These are phyloP conservation scores for Sclerotiophoma versabilis DNA, from an alignment of 2,329 filamentous ascomycete genomes.

Conservation along the genomic window DNA sequence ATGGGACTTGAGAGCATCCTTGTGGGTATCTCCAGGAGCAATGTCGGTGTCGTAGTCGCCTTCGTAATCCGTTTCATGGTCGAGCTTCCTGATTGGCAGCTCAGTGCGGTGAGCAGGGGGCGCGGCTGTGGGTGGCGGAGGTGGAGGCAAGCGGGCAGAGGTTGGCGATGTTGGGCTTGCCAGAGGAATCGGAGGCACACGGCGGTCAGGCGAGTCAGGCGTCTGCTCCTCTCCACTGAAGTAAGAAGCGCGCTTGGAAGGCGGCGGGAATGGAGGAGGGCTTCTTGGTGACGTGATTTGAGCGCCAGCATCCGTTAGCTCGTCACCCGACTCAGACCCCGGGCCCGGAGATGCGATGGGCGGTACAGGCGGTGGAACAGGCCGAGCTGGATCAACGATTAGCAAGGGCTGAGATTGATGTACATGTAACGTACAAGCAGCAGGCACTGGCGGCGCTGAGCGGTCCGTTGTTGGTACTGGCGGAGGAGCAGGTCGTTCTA, in stretches of 20 bases:
- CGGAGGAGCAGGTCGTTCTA: constrained; percentile 53
- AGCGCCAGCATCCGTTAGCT: constrained; percentile 61
- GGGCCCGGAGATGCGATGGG: constrained; percentile 70
- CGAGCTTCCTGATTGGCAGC: constrained; percentile 50
- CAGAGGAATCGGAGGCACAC: constrained; percentile 62
- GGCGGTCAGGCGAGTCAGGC: constrained; percentile 39
- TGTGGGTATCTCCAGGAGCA: constrained; percentile 89
- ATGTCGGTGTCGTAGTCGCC: constrained; percentile 99
- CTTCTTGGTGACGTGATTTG: constrained; percentile 39
- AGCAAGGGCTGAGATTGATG: background rate
- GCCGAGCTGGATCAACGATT: constrained; percentile 62
- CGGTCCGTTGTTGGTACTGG: constrained; percentile 33
- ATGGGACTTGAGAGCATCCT: constrained; percentile 88
- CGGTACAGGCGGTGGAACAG: constrained; percentile 63
- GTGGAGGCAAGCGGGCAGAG: constrained; percentile 53
- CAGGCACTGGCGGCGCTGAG: constrained; percentile 43
- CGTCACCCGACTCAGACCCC: constrained; percentile 89
- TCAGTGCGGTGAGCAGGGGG: constrained; percentile 50
- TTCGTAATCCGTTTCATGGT: constrained; percentile 88
- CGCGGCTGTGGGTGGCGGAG: constrained; percentile 54
- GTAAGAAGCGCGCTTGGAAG: constrained; percentile 51
- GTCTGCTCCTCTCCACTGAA: constrained; percentile 48
- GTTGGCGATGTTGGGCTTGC: constrained; percentile 45
- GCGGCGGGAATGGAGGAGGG: constrained; percentile 36
- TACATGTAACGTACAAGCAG: constrained; percentile 37